Percentiles rank a stretch among this genome's conserved stretches.
These are phyloP conservation scores for Kondoa subrosea DNA, from an alignment of 768 basidiomycete species.

Conservation along the genomic window DNA sequence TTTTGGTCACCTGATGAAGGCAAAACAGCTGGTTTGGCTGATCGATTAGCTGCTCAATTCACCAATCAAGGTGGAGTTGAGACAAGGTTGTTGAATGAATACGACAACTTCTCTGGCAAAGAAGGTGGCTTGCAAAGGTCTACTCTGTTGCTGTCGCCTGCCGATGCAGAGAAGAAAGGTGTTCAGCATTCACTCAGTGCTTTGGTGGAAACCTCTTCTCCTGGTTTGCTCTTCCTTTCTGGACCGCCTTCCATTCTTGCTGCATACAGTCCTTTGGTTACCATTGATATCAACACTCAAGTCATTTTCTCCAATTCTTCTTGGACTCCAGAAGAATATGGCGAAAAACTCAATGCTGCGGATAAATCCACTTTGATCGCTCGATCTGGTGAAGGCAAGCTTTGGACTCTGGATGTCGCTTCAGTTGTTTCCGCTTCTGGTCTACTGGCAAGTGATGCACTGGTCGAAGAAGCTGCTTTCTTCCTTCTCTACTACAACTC, in stretches of 20 bases:
- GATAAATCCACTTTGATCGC: constrained; percentile 35
- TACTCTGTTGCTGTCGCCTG: constrained; percentile 44
- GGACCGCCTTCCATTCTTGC: constrained; percentile 57
- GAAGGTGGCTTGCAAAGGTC: constrained; percentile 49
- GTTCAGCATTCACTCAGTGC: constrained; percentile 18
- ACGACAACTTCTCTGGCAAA: constrained; percentile 54
- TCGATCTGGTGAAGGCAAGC: constrained; percentile 42
- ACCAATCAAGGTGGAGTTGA: constrained; percentile 39
- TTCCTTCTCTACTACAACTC: constrained; percentile 47
- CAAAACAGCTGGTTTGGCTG: constrained; percentile 22
- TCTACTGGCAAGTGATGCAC: constrained; percentile 34
- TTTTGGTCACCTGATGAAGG: constrained; percentile 26
- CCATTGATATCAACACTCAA: constrained; percentile 49
- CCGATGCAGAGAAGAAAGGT: constrained; percentile 34
- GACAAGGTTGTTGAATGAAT: constrained; percentile 48
- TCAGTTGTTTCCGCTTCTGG: constrained; percentile 23
- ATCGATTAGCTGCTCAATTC: constrained; percentile 25
- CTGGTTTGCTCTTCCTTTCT: constrained; percentile 50
- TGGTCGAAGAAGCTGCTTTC: constrained; percentile 61
- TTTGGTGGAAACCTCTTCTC: constrained; percentile 37
- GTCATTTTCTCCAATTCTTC: constrained; percentile 51
- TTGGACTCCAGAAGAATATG: constrained; percentile 61
- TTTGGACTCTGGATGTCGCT: constrained; percentile 40
- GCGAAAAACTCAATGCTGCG: constrained; percentile 46
- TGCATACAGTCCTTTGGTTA: constrained; percentile 52